Base-by-base conservation (phyloP, 2,329 filamentous ascomycete genomes). In the Epichloe amarillans region DNA sequence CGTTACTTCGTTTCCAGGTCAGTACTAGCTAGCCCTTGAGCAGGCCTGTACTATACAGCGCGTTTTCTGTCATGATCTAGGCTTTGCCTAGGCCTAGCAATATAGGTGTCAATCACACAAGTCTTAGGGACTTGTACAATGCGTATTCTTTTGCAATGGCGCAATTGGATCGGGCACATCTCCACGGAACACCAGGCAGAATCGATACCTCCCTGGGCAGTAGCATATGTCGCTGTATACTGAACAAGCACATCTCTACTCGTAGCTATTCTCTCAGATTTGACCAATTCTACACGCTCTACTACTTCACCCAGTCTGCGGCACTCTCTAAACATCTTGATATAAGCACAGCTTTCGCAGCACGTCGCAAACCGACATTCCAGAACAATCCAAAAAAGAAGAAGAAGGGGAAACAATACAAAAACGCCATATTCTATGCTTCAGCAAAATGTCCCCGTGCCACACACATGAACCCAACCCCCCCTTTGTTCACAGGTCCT, bases 401-500 rank as follows among this genome's bases (percentile, higher is more conserved):
- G 19, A 19, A n/a, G 4, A 35, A 7, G 12, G 8, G 8, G 10
- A 30, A 48, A 48, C 21, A 17, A 30, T n/a, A 26, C 14, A 36
- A 43, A 21, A 51, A 51, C 50, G 50, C 50, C 44, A 38, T 51
- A 23, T 37, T 11, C 37, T 41, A 51, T 51, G 50, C 50, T 47
- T 15, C 4, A 37, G 38, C 17, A 41, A 26, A 50, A 7, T 10
- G 26, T 26, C 14, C 38, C 3, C 15, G 41, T 15, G 8, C 17
- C 37, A n/a, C 39, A 43, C 39, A 19, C 12, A 4, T 33, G 15
- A 8, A 8, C 21, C 19, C 23, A 26, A 12, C 3, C 21, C 5
- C 12, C n/a, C 12, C 11, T 37, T 48, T 11, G 10, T 23, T 64
- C 66, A 82, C 53, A 80, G 61, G 55, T 78, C 79, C 69, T 84